Evolutionary conservation across 2,329 filamentous ascomycete genomes (phyloP).

Genomic region (Drechslerella stenobrocha): DNA sequence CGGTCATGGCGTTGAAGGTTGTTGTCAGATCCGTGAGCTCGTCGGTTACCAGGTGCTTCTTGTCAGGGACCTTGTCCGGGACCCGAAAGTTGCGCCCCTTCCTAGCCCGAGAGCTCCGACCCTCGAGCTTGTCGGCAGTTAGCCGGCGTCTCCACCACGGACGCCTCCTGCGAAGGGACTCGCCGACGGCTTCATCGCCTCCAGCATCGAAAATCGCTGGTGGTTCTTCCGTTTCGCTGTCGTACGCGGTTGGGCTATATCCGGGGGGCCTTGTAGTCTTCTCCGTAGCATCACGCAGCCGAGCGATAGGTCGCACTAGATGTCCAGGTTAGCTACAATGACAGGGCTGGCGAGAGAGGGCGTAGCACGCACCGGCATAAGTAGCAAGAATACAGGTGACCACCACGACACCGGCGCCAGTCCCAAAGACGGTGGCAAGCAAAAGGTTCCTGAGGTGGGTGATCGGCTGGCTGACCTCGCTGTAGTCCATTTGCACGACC

Average conservation of each 20-base stretch:
- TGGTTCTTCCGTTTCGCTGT: slow-evolving; percentile 49
- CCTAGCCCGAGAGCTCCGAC: slow-evolving; percentile 16
- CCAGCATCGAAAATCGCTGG: slow-evolving; percentile 22
- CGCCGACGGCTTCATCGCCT: slow-evolving; percentile 18
- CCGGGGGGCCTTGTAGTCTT: slow-evolving; percentile 61
- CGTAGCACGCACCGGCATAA: slow-evolving; percentile 62
- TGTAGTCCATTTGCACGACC: slow-evolving; percentile 72
- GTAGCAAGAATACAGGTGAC: slow-evolving; percentile 79
- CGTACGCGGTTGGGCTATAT: slow-evolving; percentile 42
- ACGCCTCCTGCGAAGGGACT: slow-evolving; percentile 34
- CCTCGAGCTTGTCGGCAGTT: slow-evolving; percentile 21
- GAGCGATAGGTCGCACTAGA: slow-evolving; percentile 76
- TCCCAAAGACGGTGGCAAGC: slow-evolving; percentile 81
- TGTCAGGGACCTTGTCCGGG: slow-evolving; percentile 75
- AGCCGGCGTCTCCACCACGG: slow-evolving; percentile 44
- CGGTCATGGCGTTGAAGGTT: slow-evolving; percentile 93
- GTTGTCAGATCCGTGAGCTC: slow-evolving; percentile 71
- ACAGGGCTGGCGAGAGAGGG: no score
- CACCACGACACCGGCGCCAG: slow-evolving; percentile 69
- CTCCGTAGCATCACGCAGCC: slow-evolving; percentile 73
- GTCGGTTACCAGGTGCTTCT: slow-evolving; percentile 76
- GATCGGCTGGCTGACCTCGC: slow-evolving; percentile 78
- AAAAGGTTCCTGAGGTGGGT: slow-evolving; percentile 75
- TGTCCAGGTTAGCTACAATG: no score
- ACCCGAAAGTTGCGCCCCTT: slow-evolving; percentile 71